Evolutionary conservation across 2,329 filamentous ascomycete genomes (phyloP).

Genomic region (Lachnum nothofagi): DNA sequence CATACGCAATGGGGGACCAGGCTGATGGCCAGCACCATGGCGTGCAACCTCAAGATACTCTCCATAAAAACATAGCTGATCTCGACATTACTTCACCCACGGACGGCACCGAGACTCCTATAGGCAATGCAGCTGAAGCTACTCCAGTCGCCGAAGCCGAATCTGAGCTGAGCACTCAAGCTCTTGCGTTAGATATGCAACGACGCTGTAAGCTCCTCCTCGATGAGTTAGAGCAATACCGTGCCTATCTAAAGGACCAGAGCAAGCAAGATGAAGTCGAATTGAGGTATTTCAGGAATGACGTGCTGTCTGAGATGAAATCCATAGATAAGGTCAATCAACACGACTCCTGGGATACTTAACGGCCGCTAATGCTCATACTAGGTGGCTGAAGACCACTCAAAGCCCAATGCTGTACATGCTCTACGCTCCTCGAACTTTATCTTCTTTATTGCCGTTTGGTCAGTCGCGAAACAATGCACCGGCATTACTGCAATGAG

Average conservation of each 20-base stretch:
- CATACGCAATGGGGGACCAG: background rate
- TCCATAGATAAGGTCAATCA: constrained; percentile 40
- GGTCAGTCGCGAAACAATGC: constrained; percentile 56
- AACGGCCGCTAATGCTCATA: constrained; percentile 9
- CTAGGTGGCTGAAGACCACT: constrained; percentile 24
- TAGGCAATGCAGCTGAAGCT: background rate
- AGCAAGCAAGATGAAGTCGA: constrained; percentile 45
- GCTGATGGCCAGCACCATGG: background rate
- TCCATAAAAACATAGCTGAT: background rate
- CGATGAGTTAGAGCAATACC: constrained; percentile 41
- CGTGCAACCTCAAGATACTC: background rate
- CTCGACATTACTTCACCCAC: background rate
- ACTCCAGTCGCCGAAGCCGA: background rate
- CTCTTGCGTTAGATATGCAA: constrained; percentile 26
- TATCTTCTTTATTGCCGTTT: constrained; percentile 59
- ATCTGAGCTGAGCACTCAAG: constrained; percentile 7
- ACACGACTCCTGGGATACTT: background rate
- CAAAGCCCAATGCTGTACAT: constrained; percentile 40
- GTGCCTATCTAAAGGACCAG: constrained; percentile 36
- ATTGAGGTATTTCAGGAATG: constrained; percentile 44
- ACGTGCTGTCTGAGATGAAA: constrained; percentile 43
- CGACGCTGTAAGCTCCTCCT: constrained; percentile 35
- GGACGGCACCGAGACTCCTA: background rate
- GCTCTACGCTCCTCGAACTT: constrained; percentile 61
- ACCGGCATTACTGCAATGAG: constrained; percentile 52